phyloP scores from a whole-genome alignment of 148 eudicot species.

The Arbutus unedo region DNA sequence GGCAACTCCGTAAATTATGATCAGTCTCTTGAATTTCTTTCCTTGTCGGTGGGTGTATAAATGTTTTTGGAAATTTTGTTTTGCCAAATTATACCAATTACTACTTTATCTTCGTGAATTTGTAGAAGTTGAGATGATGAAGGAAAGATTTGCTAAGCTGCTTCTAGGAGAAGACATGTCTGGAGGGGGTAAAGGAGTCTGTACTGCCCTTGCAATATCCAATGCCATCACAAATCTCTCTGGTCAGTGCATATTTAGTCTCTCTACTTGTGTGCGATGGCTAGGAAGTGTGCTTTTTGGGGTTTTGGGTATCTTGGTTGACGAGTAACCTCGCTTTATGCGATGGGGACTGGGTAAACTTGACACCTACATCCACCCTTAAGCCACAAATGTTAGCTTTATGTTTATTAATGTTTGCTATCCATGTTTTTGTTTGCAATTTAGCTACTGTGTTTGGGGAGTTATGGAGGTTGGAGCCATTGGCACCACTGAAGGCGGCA shows the following conservation, averaged over 20 bases:
- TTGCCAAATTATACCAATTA: neutral
- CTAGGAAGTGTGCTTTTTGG: neutral
- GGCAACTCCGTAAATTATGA: neutral
- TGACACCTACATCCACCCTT: neutral
- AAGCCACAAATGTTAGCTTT: neutral
- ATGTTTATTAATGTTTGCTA: neutral
- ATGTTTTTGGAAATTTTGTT: neutral
- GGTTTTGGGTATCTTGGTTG: neutral
- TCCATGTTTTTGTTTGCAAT: conserved; percentile 5
- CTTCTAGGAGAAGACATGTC: conserved; percentile 98
- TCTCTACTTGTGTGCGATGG: neutral
- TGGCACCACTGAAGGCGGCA: conserved; percentile 61
- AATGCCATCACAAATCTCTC: conserved; percentile 97
- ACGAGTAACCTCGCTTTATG: neutral
- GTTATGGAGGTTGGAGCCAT: conserved; percentile 86
- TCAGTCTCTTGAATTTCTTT: neutral
- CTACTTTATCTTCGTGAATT: neutral
- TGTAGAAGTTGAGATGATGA: conserved; percentile 1
- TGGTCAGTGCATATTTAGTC: conserved; percentile 35
- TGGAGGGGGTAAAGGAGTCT: conserved; percentile 99
- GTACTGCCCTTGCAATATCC: conserved; percentile 95
- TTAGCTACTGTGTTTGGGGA: conserved; percentile 94
- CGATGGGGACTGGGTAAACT: neutral
- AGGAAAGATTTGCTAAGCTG: conserved; percentile 10
- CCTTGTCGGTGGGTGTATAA: neutral